Percentiles rank a stretch among this genome's conserved stretches.
These are phyloP conservation scores for Paecilomyces niveus DNA, from an alignment of 2,329 filamentous ascomycete species.

Conservation along the genomic window DNA sequence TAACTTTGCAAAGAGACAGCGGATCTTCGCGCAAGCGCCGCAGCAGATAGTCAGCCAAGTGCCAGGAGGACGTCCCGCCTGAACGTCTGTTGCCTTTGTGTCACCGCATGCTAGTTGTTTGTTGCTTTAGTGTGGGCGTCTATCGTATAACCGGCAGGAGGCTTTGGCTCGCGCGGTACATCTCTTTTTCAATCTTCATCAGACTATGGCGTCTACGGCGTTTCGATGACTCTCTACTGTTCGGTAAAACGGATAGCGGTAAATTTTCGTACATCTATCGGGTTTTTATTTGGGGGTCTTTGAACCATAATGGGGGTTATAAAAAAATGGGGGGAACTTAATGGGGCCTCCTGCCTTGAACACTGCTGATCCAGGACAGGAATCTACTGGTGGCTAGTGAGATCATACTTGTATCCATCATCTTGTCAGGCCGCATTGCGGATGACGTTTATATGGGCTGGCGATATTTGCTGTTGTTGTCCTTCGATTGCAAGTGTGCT, in stretches of 20 bases:
- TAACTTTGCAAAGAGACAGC: constrained; percentile 51
- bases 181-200: neutral
- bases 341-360: neutral
- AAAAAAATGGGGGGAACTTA: neutral
- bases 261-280: neutral
- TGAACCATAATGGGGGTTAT: neutral
- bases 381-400: constrained; percentile 1
- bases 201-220: neutral
- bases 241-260: neutral
- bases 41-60: constrained; percentile 43
- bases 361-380: neutral
- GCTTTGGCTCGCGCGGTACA: constrained; percentile 1
- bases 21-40: constrained; percentile 46
- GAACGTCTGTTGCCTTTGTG: constrained; percentile 5
- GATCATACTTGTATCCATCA: constrained; percentile 1
- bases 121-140: constrained; percentile 6
- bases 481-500: neutral
- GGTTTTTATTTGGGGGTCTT: constrained; percentile 8
- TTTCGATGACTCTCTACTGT: neutral
- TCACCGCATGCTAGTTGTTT: constrained; percentile 8
- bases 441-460: constrained; percentile 2
- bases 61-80: constrained; percentile 38
- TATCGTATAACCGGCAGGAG: constrained; percentile 1
- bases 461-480: constrained; percentile 1
- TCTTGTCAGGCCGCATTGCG: neutral